Evolutionary conservation across 805 yeast genomes (phyloP), one percentile per base, ranked within the genome.

Genomic region (Blastobotrys americana): DNA sequence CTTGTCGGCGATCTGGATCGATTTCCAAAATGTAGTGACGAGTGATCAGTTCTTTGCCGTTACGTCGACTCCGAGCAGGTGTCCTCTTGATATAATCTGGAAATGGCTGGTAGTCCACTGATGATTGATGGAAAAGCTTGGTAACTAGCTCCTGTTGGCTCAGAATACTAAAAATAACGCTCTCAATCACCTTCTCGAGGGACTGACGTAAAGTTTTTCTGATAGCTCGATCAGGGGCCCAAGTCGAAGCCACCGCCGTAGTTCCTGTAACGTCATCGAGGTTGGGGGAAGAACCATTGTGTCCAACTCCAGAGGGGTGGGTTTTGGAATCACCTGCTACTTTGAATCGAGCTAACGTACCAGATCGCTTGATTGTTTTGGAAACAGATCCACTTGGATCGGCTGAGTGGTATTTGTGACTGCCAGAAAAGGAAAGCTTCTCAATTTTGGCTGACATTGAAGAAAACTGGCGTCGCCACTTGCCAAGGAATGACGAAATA

Each of bases 61-160:
- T 55, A 47, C 28, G 19, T 13, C 63, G 51, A 9, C 31, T 39
- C 4, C 36, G 15, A 9, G 50, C 48, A 5, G 59, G 59, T 19
- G 41, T 19, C 20, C 39, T 35, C 16, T 67, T 68, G 38, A 79
- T 61, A 48, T 63, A 70, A 9, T 69, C 69, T 20, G 65, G 66
- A 45, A 79, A 74, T n/a, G 63, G 65, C 5, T 57, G 48, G 15
- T 53, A 54, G 2, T 57, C 60, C 6, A 57, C 50, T 0, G 73
- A 65, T 1, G 78, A 70, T 3, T 73, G 42, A 54, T 68, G 71
- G 63, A 76, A 72, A 54, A 78, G 65, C 6, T 57, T 60, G 20
- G 66, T 68, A 3, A 73, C 49, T 34, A 76, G 69, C 49, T 71
- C 72, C 54, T 77, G 82, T 47, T 76, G 77, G 2, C 50, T 41